Base-by-base conservation (phyloP, 208 protist genomes). In the Leishmania gerbilli region DNA sequence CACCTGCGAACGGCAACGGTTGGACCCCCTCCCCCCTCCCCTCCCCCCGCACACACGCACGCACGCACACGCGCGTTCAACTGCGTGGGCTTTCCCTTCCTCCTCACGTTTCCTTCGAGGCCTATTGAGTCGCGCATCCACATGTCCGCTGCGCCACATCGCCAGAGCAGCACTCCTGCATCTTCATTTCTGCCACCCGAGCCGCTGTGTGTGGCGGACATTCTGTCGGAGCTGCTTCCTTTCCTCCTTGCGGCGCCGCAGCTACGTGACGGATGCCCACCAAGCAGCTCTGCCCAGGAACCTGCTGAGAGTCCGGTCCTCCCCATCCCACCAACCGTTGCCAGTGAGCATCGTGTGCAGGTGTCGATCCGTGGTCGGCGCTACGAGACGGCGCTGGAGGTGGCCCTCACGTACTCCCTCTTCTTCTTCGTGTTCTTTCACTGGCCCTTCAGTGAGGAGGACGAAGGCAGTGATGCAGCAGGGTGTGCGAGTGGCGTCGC, bases 321-420 rank as follows among this genome's bases (percentile, higher is more conserved):
- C 37, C 76, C 75, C n/a, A 34, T 87, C 51, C 74, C 76, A 9
- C 24, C 74, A 3, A 55, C 78, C 1, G 71, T 82, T 27, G 74
- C 81, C 19, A 15, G 34, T 37, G 17, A 75, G 56, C 85, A 94
- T 42, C 87, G 91, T n/a, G 88, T 95, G 51, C 91, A 95, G 71
- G 55, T 97, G 17, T 80, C 87, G 17, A 78, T 95, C 31, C 88
- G 92, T 42, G 93, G 93, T 19, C 87, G 79, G 24, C 89, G 92
- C 34, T 97, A 92, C 87, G 91, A 97, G 76, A 93, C 86, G 55
- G 79, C 89, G 34, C 86, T 93, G 72, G 84, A 81, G 53, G 85
- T 93, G 64, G 85, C 90, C 15, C 79, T 87, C 13, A 51, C 53
- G 31, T 91, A 94, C 77, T 93, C 82, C 60, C 49, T 90, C 24